Base-by-base conservation (phyloP, 2,329 filamentous ascomycete genomes). In the Alternaria hordeiaustralica region DNA sequence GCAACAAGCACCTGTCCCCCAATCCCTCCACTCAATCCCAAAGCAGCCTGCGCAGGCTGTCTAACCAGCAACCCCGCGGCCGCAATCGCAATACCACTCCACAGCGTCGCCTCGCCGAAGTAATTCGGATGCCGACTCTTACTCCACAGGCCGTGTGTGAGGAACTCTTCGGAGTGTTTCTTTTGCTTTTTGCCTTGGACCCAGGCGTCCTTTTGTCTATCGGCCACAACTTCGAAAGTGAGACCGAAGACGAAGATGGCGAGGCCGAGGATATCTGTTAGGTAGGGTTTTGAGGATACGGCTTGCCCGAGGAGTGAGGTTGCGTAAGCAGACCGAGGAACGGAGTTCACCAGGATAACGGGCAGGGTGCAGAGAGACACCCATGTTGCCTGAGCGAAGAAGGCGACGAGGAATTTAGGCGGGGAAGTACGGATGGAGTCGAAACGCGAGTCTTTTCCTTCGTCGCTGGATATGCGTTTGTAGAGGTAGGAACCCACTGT, bases 51-150 rank as follows among this genome's bases (percentile, higher is more conserved):
- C 2, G 87, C 86, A 0, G 86, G 84, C n/a, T 78, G 80, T 13
- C 82, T 81, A 1, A 86, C 77, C 53, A 92, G 79, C 1, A 88
- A 81, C 1, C 89, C 88, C 0, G 85, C 87, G 0, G 87, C 84
- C 1, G 83, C 79, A 6, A 87, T 86, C 0, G 89, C 88, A 61
- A 92, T 86, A 2, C 90, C 90, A 0, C 86, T 88, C 90, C 89
- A 92, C 30, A 92, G 81, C 11, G 87, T 89, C 26, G 84, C 85
- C 77, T 92, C 90, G n/a, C 90, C 90, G 75, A 92, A 90, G 80
- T 92, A 92, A 72, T 92, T 90, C 1, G 90, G 90, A 77, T 90
- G 88, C 64, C 88, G 80, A 51, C 84, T 87, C 73, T 85, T 84
- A 6, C 82, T 81, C 87, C 89, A 92, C 36, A 92, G 71, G 0